phyloP scores from a whole-genome alignment of 148 eudicot species.

The Rhododendron simsii region DNA sequence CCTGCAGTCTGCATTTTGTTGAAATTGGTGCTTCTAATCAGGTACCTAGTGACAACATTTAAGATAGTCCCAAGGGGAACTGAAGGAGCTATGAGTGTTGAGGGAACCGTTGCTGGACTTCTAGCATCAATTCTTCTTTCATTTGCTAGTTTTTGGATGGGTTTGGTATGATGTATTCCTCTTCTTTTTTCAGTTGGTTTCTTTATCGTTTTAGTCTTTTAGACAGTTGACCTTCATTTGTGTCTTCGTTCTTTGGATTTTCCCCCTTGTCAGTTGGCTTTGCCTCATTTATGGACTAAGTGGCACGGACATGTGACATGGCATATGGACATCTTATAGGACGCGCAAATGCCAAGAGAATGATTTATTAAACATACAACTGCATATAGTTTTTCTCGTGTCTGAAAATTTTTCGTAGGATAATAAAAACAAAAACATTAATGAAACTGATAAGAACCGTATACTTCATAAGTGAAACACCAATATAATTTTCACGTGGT shows the following conservation, averaged over 20 bases:
- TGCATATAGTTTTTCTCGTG: neutral
- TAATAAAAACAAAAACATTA: neutral
- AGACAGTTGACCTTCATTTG: neutral
- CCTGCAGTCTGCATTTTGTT: neutral
- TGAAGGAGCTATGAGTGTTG: slow-evolving; percentile 93
- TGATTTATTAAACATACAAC: neutral
- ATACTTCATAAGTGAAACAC: neutral
- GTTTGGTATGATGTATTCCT: slow-evolving; percentile 44
- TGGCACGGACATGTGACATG: neutral
- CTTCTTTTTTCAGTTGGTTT: neutral
- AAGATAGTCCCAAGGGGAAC: slow-evolving; percentile 92
- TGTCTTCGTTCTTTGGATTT: neutral
- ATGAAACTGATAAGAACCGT: neutral
- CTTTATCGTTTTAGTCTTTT: neutral
- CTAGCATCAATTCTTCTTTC: slow-evolving; percentile 78
- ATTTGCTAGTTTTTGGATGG: slow-evolving; percentile 50
- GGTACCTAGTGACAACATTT: slow-evolving; percentile 85
- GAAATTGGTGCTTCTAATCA: slow-evolving; percentile 22
- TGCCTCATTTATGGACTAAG: neutral
- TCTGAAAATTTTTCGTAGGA: neutral
- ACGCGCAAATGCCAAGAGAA: neutral
- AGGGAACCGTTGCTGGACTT: slow-evolving; percentile 88
- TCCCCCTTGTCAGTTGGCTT: neutral
- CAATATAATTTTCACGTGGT: neutral
- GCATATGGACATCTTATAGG: neutral